Base-by-base conservation (phyloP, 441 rosid genomes). In the Gossypium lobatum region DNA sequence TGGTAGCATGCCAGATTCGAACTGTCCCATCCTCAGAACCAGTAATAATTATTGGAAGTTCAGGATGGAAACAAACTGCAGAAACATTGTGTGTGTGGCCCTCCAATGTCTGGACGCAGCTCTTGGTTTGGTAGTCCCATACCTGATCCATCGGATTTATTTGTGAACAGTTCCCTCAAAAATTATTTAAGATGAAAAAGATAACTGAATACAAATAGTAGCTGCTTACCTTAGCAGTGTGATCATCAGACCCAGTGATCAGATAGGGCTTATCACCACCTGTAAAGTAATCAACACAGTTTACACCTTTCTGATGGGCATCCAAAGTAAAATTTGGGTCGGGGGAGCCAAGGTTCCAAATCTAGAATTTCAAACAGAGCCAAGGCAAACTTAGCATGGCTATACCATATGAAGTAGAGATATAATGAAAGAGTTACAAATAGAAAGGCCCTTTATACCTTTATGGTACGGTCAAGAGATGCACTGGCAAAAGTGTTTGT, bases 291-390 rank as follows among this genome's bases (percentile, higher is more conserved):
- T 95, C 97, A 68, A 95, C 93, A 72, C 97, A 95, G 46, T 91
- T 95, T 52, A 93, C 93, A 73, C 99, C 99, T 85, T 93, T 90
- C 85, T 87, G 93, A 85, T 95, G 98, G 11, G 95, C 97, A 76
- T 93, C 98, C 77, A 95, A 75, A 7, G 97, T 93, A 80, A 91
- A 93, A 82, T 91, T 95, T 72, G 99, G 97, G 77, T 88, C 91
- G 16, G 96, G 91, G 61, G 99, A 95, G 72, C 96, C 99, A 80
- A 95, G 89, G 83, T 91, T 91, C 99, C 99, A 95, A 64, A 95
- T 90, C 98, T 95, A 83, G 64, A 55, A 20, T 45, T 45, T 45
- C 64, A 37, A 31, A 48, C 64, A 80, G 58, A 71, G 61, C 62
- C 48, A 57, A 58, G 25, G 70, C 14, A 66, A 46, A 13, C 68